Base-by-base conservation (phyloP, 805 yeast genomes). In the Barnettozyma pratensis region DNA sequence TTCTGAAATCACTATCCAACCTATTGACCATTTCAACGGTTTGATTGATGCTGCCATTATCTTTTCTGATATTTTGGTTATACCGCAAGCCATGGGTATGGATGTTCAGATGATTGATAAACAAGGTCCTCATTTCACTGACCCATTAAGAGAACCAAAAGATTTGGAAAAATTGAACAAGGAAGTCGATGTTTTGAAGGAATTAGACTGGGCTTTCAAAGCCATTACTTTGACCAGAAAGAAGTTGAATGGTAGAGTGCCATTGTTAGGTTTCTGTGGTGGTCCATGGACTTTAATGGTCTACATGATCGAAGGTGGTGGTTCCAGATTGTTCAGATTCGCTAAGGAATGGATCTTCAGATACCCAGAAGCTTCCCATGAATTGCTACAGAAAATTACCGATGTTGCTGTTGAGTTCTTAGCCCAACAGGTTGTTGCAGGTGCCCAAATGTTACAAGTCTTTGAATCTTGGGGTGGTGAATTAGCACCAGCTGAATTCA, bases 401-500 rank as follows among this genome's bases (percentile, higher is more conserved):
- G 92, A 88, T 52, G 89, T 87, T 30, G 94, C 97, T 47, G 73
- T 92, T 37, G 98, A 92, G 65, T 94, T 92, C 63, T 75, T 94
- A 61, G 96, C 96, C 4, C 87, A 84, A 60, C 99, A 94, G 69
- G 96, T 94, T 41, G 81, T 83, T 56, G 99, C 99, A 2, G 99
- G 99, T 58, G 98, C 98, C 35, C 99, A 94, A 72, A 90, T 94
- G 83, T 75, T 94, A 52, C 99, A 94, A 69, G 90, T 94, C 35
- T 94, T 94, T 63, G 99, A 94, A 64, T 86, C 96, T 36, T 91
- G 97, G 96, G 99, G 96, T 49, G 96, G 98, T 45, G 98, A 94
- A 69, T 75, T 94, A 49, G 94, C 96, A 1, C 96, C 97, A 10
- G 72, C 72, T 45, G 99, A 94, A 61, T 94, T 92, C 68, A 76